Percentiles rank a stretch among this genome's conserved stretches.
These are phyloP conservation scores for Penicillium sp. DNA, from an alignment of 2,329 filamentous ascomycete species.

Conservation along the genomic window DNA sequence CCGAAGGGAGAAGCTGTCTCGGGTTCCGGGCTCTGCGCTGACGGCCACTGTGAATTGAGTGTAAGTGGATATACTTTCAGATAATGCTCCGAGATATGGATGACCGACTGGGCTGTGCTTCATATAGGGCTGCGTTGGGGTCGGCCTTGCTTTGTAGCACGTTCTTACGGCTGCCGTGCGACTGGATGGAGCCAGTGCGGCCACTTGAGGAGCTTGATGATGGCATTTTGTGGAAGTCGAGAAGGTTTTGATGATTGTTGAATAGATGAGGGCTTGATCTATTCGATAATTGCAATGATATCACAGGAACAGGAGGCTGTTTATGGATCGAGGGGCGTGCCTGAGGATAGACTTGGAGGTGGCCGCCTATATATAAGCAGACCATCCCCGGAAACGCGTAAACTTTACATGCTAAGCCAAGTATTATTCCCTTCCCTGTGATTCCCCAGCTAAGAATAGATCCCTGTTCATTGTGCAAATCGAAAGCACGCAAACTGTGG, in stretches of 20 bases:
- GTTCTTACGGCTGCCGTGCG: constrained; percentile 31
- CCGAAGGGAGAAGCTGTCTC: constrained; percentile 68
- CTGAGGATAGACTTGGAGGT: not conserved
- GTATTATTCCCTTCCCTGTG: not conserved
- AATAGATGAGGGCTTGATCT: not conserved
- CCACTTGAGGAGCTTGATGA: constrained; percentile 33
- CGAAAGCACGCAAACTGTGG: constrained; percentile 31
- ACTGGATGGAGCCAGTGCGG: constrained; percentile 33
- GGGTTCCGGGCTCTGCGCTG: constrained; percentile 21
- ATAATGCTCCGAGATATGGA: not conserved
- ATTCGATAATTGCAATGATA: not conserved
- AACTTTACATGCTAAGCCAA: constrained; percentile 10
- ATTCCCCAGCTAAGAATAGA: constrained; percentile 28
- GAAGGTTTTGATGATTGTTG: not conserved
- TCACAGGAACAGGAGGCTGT: not conserved
- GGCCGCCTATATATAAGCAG: constrained; percentile 17
- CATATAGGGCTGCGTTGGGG: constrained; percentile 80
- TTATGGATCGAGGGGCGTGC: not conserved
- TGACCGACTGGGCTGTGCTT: constrained; percentile 80
- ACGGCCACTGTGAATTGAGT: constrained; percentile 31
- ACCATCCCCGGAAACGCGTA: not conserved
- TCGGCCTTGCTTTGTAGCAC: constrained; percentile 77
- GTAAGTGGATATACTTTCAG: constrained; percentile 14
- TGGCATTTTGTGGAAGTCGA: constrained; percentile 24
- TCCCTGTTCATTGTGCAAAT: constrained; percentile 8